Evolutionary conservation across 306 rosid genomes (phyloP), one percentile per base, ranked within the genome.

Genomic region (Oemleria cerasiformis): DNA sequence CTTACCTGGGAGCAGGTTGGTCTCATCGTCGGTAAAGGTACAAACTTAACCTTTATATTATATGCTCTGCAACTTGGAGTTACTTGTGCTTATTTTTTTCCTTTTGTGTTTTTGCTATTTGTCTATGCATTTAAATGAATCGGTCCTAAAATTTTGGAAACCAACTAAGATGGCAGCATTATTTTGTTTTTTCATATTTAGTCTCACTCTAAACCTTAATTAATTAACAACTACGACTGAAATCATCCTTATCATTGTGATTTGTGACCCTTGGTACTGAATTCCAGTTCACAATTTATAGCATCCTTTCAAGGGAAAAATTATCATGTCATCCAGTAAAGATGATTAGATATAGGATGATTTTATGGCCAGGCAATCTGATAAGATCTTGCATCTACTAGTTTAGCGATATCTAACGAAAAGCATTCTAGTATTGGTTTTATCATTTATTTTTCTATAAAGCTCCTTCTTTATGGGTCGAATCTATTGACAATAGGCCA

Each of bases 21-120:
- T 65, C 84, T 94, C 81, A 81, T 94, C 57, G 56, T 94, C 66
- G 97, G 97, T 63, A 94, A 94, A 91, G 99, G 99, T 94, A 47
- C 2, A 91, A 86, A 71, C 72, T 62, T 36, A 19, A 42, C 55
- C 43, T 55, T 15, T 21, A 16, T 30, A 12, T 56, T 17, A 41
- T 15, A 23, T 42, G 23, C 41, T 3, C 0, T 70, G 36, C 6
- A 44, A 42, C 43, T 70, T 4, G 65, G 65, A n/a, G 30, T 13
- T 53, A 53, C 55, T 30, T 16, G 53, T 14, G 2, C 17, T 41
- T 7, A 25, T 20, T 15, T 4, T 4, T n/a, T 54, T 1, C 44
- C n/a, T 5, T 51, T 20, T 12, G 15, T 44, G 7, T 16, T 66
- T 64, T 5, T 15, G 23, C 13, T 56, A 14, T 21, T 15, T 21